Evolutionary conservation across 2,329 filamentous ascomycete genomes (phyloP).

Genomic region (Aspergillus phoenicis): DNA sequence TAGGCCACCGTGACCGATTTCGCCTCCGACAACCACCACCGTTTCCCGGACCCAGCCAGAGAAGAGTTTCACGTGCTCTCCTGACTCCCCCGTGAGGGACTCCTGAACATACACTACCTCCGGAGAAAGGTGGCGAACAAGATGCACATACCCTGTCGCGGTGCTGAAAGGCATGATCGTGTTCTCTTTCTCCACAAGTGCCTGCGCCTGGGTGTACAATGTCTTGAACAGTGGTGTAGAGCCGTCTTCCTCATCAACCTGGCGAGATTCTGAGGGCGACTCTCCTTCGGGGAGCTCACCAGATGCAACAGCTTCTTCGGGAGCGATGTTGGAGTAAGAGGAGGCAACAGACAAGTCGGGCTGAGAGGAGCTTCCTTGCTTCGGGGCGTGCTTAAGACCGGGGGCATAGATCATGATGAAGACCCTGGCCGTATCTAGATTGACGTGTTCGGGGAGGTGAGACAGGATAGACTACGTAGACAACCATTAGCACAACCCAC

Average conservation of each 20-base stretch:
- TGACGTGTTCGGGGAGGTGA: conserved; percentile 76
- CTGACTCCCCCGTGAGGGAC: conserved; percentile 74
- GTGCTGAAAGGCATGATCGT: conserved; percentile 90
- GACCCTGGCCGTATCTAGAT: conserved; percentile 72
- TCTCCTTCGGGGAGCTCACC: conserved; percentile 54
- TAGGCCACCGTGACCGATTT: conserved; percentile 69
- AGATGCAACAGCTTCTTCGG: conserved; percentile 61
- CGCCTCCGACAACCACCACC: conserved; percentile 61
- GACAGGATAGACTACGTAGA: conserved; percentile 74
- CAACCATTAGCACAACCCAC: conserved; percentile 14
- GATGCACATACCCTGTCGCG: conserved; percentile 78
- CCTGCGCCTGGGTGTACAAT: conserved; percentile 76
- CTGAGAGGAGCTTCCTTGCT: conserved; percentile 49
- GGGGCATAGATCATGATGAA: conserved; percentile 91
- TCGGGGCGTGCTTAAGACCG: conserved; percentile 65
- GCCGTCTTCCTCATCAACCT: conserved; percentile 48
- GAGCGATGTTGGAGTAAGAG: conserved; percentile 84
- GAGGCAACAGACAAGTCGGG: conserved; percentile 69
- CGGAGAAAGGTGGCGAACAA: conserved; percentile 81
- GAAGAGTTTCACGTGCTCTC: conserved; percentile 70
- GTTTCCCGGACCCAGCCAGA: conserved; percentile 63
- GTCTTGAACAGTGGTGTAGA: conserved; percentile 70
- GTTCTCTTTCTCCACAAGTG: conserved; percentile 78
- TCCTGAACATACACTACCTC: conserved; percentile 88
- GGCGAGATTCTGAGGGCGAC: conserved; percentile 41